phyloP scores from a whole-genome alignment of 768 basidiomycete species.

The Crassisporium funariophilum region DNA sequence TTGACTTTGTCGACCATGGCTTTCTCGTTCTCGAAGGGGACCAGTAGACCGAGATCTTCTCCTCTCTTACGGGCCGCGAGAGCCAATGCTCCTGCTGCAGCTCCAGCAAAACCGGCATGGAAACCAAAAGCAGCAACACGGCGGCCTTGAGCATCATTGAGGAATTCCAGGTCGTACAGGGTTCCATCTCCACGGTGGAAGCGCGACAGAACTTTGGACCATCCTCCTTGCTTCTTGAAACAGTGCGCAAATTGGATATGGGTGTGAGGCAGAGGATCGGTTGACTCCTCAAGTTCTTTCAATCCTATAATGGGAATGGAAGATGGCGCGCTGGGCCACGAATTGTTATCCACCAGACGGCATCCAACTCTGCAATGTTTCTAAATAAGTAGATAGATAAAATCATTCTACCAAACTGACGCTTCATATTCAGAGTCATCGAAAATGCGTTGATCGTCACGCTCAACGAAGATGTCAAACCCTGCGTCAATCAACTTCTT shows the following conservation, averaged over 20 bases:
- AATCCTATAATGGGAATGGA: slow-evolving; percentile 86
- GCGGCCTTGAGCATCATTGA: slow-evolving; percentile 79
- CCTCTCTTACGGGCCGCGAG: slow-evolving; percentile 66
- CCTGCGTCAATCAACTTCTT: slow-evolving; percentile 87
- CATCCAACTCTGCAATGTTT: slow-evolving; percentile 79
- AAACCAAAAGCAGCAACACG: slow-evolving; percentile 98
- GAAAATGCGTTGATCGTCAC: slow-evolving; percentile 93
- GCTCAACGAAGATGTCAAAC: slow-evolving; percentile 89
- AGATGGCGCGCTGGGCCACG: slow-evolving; percentile 83
- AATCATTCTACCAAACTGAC: slow-evolving; percentile 50
- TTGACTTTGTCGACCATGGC: slow-evolving; percentile 83
- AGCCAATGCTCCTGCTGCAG: slow-evolving; percentile 87
- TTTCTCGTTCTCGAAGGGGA: slow-evolving; percentile 81
- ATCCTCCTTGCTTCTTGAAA: slow-evolving; percentile 94
- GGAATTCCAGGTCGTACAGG: slow-evolving; percentile 95
- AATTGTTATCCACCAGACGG: slow-evolving; percentile 81
- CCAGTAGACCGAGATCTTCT: slow-evolving; percentile 62
- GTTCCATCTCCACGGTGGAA: slow-evolving; percentile 84
- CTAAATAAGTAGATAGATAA: slow-evolving; percentile 10
- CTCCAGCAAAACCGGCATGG: slow-evolving; percentile 98
- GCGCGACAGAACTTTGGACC: slow-evolving; percentile 82
- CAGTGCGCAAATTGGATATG: slow-evolving; percentile 99
- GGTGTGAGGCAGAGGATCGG: slow-evolving; percentile 83
- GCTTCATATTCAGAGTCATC: slow-evolving; percentile 89
- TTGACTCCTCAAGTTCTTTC: slow-evolving; percentile 90